Base-by-base conservation (phyloP, 169 alveolate genomes). In the Fabrea salina region DNA sequence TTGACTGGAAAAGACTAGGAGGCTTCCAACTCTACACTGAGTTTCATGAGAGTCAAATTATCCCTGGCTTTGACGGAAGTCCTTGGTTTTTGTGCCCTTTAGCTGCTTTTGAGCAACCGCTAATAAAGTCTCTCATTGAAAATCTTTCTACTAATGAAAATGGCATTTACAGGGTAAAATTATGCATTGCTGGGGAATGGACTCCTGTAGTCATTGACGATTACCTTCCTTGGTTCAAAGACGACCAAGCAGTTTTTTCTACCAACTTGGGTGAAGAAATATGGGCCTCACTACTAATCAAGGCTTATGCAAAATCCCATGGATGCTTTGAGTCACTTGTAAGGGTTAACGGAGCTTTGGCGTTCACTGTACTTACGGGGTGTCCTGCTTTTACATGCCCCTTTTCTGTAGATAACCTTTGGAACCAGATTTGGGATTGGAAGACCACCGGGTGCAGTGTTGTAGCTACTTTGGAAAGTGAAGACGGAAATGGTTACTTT, bases 291-390 rank as follows among this genome's bases (percentile, higher is more conserved):
- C 72, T 93, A 13, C 53, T 93, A 37, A 95, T 91, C 79, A 93
- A 93, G 80, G 93, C 95, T 2, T 93, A 91, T 88, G 96, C 97
- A 30, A 93, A 93, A 75, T 76, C 87, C 25, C 92, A 86, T 79
- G 97, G 97, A 3, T 49, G 72, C 40, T 91, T 87, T 61, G 79
- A 54, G 39, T 41, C 40, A 7, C 85, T 90, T 5, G 79, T 78
- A 66, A 50, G 44, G 30, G 82, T 77, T 40, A 67, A 51, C 72
- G 68, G 57, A 27, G 57, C 82, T 76, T 82, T 57, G 79, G 89
- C 76, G 49, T 54, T 54, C 70, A 80, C 67, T 0, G 88, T 75
- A 56, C 33, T 82, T n/a, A 82, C 88, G 7, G 88, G 88, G 4
- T 75, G 80, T 43, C 88, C 88, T n/a, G 51, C 83, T 75, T 37